Evolutionary conservation across 1,284 basidiomycete genomes (phyloP), one percentile per base, ranked within the genome.

Genomic region (Peniophora sp.): DNA sequence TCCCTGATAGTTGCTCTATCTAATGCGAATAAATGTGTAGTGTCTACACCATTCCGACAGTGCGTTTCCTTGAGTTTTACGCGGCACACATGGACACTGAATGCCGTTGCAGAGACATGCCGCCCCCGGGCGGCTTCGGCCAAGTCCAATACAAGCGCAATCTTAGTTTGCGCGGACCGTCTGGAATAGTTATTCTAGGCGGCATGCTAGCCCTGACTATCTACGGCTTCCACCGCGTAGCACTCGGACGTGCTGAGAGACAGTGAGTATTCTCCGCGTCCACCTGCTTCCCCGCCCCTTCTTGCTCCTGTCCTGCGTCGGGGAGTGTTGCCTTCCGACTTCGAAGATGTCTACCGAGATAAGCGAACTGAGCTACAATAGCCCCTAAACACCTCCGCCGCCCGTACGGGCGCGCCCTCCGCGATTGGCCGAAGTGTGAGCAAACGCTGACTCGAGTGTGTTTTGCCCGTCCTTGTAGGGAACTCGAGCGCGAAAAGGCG

Each of bases 91-190:
- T 41, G 43, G 47, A 12, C 17, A 54, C 49, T 52, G 55, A 47
- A 52, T 51, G 24, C 52, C 20, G 48, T 58, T 58, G 51, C 65
- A 98, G 96, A 72, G 96, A 99, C 67, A 89, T 99, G 83, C 95
- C 95, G 61, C 95, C 96, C 45, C 63, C 83, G 46, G 95, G 93
- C 57, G 96, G 96, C 3, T 99, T 97, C 72, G 92, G 91, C 65
- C 72, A 88, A 45, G 75, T 99, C 74, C 89, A 89, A 69, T 99
- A 97, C 81, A 96, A 95, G 72, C 89, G 96, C 56, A 96, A 96
- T 71, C 79, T 99, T 54, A 95, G 97, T 48, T 77, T 92, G 64
- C 84, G 90, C 59, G 97, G 97, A 9, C 94, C 94, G 46, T 85
- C 92, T 50, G 94, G 93, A 32, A 73, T 88, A 52, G 85, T 83